phyloP scores from a whole-genome alignment of 2,329 filamentous ascomycete genomes.

The Monascus ruber region DNA sequence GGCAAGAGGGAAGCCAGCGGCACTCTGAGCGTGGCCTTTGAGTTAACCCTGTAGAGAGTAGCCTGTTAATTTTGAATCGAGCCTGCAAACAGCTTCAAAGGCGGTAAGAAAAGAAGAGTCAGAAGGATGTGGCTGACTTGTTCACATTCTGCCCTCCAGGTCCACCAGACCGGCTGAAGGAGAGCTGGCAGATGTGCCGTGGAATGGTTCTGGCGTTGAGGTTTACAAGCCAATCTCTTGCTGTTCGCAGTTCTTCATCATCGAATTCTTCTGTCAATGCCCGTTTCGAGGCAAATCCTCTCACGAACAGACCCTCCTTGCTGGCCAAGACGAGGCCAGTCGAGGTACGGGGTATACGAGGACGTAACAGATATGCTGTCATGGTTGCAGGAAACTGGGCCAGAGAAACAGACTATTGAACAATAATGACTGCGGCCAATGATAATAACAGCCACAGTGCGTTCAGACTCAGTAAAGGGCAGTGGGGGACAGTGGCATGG shows the following conservation, averaged over 20 bases:
- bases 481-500: no score
- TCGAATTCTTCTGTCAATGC: slow-evolving; percentile 5
- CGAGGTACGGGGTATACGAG: slow-evolving; percentile 3
- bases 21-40: slow-evolving; percentile 53
- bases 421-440: no score
- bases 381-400: background rate
- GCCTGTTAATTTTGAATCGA: background rate
- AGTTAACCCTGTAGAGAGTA: slow-evolving; percentile 44
- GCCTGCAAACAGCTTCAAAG: background rate
- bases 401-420: no score
- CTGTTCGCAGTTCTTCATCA: slow-evolving; percentile 28
- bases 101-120: background rate
- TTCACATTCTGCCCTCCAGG: slow-evolving; percentile 60
- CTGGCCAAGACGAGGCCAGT: slow-evolving; percentile 2
- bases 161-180: slow-evolving; percentile 53
- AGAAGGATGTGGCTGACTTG: slow-evolving; percentile 39
- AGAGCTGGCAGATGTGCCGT: slow-evolving; percentile 45
- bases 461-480: no score
- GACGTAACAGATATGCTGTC: background rate
- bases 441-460: no score
- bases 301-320: slow-evolving; percentile 2
- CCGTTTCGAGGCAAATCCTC: slow-evolving; percentile 18
- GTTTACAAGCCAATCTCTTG: slow-evolving; percentile 46
- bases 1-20: slow-evolving; percentile 41
- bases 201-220: slow-evolving; percentile 46